Percentiles rank a stretch among this genome's conserved stretches.
Evolutionary conservation across 2,329 filamentous ascomycete species (phyloP).

Genomic region (Trichoderma citrinoviride): DNA sequence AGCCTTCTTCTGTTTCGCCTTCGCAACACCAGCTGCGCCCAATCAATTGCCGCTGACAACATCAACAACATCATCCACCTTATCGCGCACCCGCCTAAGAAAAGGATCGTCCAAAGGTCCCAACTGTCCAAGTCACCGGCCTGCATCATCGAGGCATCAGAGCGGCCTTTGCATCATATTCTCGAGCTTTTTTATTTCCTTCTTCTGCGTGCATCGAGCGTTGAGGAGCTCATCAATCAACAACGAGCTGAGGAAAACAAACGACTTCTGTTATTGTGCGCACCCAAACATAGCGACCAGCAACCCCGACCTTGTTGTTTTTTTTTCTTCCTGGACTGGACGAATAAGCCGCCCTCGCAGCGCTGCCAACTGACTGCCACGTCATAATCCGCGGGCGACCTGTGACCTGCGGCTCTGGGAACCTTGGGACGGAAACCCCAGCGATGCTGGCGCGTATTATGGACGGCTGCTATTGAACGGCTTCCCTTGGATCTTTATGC

Average conservation of each 20-base stretch:
- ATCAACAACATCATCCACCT: conserved; percentile 10
- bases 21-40: conserved; percentile 7
- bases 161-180: neutral
- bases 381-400: conserved; percentile 10
- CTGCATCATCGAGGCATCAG: conserved; percentile 1
- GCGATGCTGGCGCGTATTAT: conserved; percentile 13
- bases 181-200: neutral
- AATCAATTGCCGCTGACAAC: conserved; percentile 19
- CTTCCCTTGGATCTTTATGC: conserved; percentile 23
- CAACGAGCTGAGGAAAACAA: conserved; percentile 4
- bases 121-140: neutral
- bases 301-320: conserved; percentile 4
- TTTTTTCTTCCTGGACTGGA: conserved; percentile 7
- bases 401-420: conserved; percentile 7
- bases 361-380: conserved; percentile 2
- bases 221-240: conserved; percentile 2
- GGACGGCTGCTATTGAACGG: conserved; percentile 21
- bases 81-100: conserved; percentile 10
- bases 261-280: neutral
- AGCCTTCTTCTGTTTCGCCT: conserved; percentile 23
- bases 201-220: neutral
- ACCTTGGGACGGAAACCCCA: neutral
- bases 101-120: neutral
- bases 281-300: neutral
- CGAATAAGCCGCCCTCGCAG: conserved; percentile 13